Percentiles rank a stretch among this genome's conserved stretches.
phyloP scores from a whole-genome alignment of 164 flowering plant species.

The Magnolia sinica region DNA sequence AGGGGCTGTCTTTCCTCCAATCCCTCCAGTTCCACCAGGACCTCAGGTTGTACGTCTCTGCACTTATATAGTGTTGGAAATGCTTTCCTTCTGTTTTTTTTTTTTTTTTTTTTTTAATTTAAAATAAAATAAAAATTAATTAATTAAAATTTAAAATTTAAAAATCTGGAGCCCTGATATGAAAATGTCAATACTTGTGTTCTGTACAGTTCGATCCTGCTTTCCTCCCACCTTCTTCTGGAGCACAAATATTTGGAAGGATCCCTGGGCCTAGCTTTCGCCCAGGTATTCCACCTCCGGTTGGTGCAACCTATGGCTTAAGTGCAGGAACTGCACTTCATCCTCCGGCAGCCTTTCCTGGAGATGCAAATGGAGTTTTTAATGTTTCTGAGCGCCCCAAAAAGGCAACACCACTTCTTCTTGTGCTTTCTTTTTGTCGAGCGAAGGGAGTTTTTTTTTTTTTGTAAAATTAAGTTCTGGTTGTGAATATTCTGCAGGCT shows the following conservation, averaged over 20 bases:
- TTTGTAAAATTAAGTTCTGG: neutral
- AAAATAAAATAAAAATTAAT: no score
- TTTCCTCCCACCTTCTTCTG: constrained; percentile 45
- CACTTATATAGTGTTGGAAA: neutral
- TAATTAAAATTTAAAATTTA: no score
- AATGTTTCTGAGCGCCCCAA: constrained; percentile 80
- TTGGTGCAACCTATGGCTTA: constrained; percentile 43
- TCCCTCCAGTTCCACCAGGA: constrained; percentile 46
- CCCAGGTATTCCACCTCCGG: constrained; percentile 40
- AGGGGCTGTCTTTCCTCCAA: constrained; percentile 51
- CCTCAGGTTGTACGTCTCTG: constrained; percentile 46
- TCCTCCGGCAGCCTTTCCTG: constrained; percentile 55
- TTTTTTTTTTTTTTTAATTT: no score
- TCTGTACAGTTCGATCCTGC: constrained; percentile 65
- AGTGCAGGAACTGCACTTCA: constrained; percentile 51
- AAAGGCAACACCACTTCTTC: constrained; percentile 46
- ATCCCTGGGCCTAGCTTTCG: constrained; percentile 56
- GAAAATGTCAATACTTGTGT: constrained; percentile 19
- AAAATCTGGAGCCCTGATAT: neutral
- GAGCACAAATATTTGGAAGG: constrained; percentile 54
- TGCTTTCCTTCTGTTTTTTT: no score
- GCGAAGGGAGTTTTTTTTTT: neutral
- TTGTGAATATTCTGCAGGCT: constrained; percentile 46
- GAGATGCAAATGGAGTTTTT: constrained; percentile 60
- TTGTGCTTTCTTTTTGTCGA: neutral